Conservation (phyloP, 371 early-diverging fungal genomes). For the Capillidium rhysosporum region DNA sequence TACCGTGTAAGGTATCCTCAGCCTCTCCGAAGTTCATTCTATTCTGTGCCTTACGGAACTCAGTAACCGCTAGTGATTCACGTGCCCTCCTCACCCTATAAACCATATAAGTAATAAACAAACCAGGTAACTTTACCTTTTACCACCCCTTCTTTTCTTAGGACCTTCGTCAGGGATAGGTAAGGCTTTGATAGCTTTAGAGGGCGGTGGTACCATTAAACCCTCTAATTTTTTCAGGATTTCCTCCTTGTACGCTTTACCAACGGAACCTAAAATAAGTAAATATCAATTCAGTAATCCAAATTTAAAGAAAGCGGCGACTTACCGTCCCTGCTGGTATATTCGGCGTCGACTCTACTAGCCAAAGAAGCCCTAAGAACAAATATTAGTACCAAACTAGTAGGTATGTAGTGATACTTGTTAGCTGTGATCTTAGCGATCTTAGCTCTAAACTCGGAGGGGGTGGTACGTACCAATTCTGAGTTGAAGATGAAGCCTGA, state of each 20-base stretch:
- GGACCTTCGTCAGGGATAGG: slow-evolving; percentile 84
- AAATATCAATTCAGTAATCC: neutral
- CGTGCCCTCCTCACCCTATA: slow-evolving; percentile 56
- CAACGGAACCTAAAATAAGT: slow-evolving; percentile 23
- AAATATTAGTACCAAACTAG: neutral
- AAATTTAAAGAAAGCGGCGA: neutral
- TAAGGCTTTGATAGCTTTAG: slow-evolving; percentile 64
- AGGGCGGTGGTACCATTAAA: slow-evolving; percentile 68
- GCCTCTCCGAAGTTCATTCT: slow-evolving; percentile 80
- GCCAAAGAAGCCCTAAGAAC: slow-evolving; percentile 36
- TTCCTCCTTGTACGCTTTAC: slow-evolving; percentile 51
- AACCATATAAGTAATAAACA: neutral
- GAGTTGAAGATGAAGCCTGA: slow-evolving; percentile 62
- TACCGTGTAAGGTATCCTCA: slow-evolving; percentile 69
- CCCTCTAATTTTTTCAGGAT: slow-evolving; percentile 71
- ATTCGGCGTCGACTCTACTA: slow-evolving; percentile 68
- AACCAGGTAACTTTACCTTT: slow-evolving; percentile 20
- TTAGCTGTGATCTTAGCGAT: slow-evolving; percentile 59
- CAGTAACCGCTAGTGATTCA: slow-evolving; percentile 68
- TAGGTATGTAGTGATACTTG: slow-evolving; percentile 26
- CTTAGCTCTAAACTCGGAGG: slow-evolving; percentile 56
- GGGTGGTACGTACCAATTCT: slow-evolving; percentile 42
- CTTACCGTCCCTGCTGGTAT: slow-evolving; percentile 41
- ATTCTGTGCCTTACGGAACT: slow-evolving; percentile 75
- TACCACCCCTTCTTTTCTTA: slow-evolving; percentile 79